A percentile compares a stretch with the other conserved stretches of the same genome.
Evolutionary conservation across 139 green algal genomes (phyloP).

Genomic region (Bryopsis sp.): DNA sequence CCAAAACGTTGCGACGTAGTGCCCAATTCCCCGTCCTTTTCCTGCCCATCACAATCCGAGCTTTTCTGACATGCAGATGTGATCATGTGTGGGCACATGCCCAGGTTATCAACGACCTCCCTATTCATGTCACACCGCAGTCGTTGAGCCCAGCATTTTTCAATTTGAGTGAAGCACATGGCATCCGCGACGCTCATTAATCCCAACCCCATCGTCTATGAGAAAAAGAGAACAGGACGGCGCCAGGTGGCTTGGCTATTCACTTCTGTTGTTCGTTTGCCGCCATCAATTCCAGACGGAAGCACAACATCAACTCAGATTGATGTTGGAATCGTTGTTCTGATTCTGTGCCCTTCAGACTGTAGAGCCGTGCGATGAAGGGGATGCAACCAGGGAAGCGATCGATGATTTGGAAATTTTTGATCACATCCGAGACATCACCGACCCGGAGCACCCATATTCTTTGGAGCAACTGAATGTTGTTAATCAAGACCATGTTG

Average conservation of each 20-base stretch:
- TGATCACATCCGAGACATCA: constrained; percentile 85
- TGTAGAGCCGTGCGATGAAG: background rate
- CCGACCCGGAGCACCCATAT: constrained; percentile 96
- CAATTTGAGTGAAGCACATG: background rate
- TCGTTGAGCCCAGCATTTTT: too few relatives aligned
- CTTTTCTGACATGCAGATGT: too few relatives aligned
- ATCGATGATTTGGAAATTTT: constrained; percentile 65
- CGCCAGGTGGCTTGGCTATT: constrained; percentile 12
- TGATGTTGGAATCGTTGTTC: background rate
- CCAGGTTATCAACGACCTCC: too few relatives aligned
- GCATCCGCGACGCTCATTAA: constrained; percentile 54
- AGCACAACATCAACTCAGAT: background rate
- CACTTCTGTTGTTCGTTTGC: background rate
- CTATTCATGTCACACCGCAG: too few relatives aligned
- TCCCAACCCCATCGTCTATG: constrained; percentile 50
- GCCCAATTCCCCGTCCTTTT: too few relatives aligned
- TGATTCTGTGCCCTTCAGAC: background rate
- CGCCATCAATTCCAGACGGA: background rate
- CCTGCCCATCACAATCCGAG: too few relatives aligned
- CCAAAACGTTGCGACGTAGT: too few relatives aligned
- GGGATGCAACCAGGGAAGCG: constrained; percentile 40
- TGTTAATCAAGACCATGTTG: constrained; percentile 61
- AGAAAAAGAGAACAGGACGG: constrained; percentile 26
- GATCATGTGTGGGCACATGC: too few relatives aligned
- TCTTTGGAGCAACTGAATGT: constrained; percentile 92